Evolutionary conservation across 352 stramenopile genomes (phyloP).

Genomic region (Globisporangium middletonii): DNA sequence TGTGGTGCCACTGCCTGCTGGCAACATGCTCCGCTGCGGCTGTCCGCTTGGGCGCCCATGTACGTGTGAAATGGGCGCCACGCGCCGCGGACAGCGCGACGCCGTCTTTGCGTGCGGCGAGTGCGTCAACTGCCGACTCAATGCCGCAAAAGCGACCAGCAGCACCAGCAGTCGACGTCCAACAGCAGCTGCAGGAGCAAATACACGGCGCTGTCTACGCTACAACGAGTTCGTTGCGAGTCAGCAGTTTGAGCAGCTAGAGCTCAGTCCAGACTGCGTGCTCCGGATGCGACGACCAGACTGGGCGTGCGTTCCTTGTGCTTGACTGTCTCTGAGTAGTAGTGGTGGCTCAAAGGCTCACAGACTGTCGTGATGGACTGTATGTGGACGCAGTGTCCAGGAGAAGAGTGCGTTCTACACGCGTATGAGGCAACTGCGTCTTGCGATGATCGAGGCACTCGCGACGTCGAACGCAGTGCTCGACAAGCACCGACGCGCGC

Average conservation of each 20-base stretch:
- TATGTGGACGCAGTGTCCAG: slow-evolving; percentile 16
- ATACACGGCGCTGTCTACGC: slow-evolving; percentile 35
- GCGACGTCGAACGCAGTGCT: slow-evolving; percentile 23
- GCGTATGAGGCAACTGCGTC: slow-evolving; percentile 49
- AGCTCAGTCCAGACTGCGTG: slow-evolving; percentile 31
- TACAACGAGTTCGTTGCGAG: slow-evolving; percentile 36
- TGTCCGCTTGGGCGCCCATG: slow-evolving; percentile 55
- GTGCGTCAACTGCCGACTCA: slow-evolving; percentile 63
- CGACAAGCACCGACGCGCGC: slow-evolving; percentile 28
- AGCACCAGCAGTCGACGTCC: not conserved
- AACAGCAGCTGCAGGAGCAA: slow-evolving; percentile 11
- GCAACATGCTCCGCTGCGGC: slow-evolving; percentile 59
- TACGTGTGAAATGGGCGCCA: slow-evolving; percentile 44
- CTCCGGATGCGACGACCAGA: slow-evolving; percentile 54
- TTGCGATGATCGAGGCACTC: slow-evolving; percentile 32
- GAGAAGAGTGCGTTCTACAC: slow-evolving; percentile 50
- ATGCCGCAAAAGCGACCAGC: slow-evolving; percentile 19
- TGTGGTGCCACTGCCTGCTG: slow-evolving; percentile 1
- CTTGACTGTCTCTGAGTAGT: not conserved
- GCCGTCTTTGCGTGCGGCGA: slow-evolving; percentile 26
- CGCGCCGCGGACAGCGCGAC: not conserved
- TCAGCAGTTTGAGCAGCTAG: slow-evolving; percentile 29
- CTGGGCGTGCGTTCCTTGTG: slow-evolving; percentile 37
- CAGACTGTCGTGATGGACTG: not conserved
- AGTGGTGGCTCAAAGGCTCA: not conserved